Conservation (phyloP, 768 basidiomycete genomes). For the Suillus cothurnatus region DNA sequence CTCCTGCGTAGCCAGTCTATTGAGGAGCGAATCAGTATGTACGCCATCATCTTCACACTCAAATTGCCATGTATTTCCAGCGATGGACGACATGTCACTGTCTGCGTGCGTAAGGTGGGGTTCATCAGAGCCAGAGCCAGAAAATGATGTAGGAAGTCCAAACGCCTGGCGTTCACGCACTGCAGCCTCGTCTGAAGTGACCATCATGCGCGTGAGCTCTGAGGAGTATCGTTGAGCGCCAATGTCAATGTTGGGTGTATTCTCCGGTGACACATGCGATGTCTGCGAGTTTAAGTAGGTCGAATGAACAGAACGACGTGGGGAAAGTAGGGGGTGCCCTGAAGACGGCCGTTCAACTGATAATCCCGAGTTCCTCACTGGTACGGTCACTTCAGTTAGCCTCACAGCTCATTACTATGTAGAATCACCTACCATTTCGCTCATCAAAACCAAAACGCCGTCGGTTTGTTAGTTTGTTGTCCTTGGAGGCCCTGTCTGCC, state of each 20-base stretch:
- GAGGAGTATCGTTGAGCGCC: constrained; percentile 26
- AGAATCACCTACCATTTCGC: neutral
- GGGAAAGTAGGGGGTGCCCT: neutral
- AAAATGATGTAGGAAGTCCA: constrained; percentile 49
- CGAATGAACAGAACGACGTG: neutral
- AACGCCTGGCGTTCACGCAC: constrained; percentile 52
- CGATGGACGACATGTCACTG: constrained; percentile 50
- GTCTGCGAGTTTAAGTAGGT: neutral
- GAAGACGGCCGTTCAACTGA: neutral
- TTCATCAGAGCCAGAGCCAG: constrained; percentile 7
- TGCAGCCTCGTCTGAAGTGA: constrained; percentile 36
- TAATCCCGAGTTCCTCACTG: neutral
- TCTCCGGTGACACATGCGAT: neutral
- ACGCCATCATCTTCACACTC: constrained; percentile 30
- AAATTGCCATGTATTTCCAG: constrained; percentile 42
- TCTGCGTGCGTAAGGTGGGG: constrained; percentile 38
- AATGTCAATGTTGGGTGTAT: neutral
- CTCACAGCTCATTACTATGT: neutral
- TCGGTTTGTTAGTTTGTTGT: neutral
- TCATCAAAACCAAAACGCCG: neutral
- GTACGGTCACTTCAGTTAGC: neutral
- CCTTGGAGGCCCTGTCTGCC: neutral
- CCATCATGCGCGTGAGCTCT: constrained; percentile 30
- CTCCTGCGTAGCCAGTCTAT: constrained; percentile 13
- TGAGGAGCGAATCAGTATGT: constrained; percentile 31